Base-by-base conservation (phyloP, 345 rosid genomes). In the Angophora floribunda region DNA sequence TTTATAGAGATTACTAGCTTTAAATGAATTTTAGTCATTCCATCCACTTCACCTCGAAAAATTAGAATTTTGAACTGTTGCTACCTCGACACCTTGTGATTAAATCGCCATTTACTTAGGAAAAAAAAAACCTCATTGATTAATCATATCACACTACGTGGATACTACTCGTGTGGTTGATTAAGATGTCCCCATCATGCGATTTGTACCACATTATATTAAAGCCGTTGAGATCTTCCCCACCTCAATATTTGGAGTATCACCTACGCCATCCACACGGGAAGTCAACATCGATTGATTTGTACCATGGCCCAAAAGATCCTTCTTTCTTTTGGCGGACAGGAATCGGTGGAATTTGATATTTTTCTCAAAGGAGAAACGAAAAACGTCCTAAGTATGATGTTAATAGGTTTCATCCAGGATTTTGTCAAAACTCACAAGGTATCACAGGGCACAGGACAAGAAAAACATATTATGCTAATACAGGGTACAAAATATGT, bases 381-480 rank as follows among this genome's bases (percentile, higher is more conserved):
- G 15, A 32, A 16, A 45, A 36, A 36, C 41, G 41, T 36, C 41
- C 41, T 36, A 36, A 36, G 41, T 36, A 36, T 4, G 41, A 36
- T 4, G 41, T 36, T 36, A 36, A 36, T 36, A 36, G 41, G 2
- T 36, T 36, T 36, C 41, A 36, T 36, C 41, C 41, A 36, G 41
- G 41, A 36, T 36, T 36, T 36, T 4, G 41, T 2, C 41, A 36
- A 36, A n/a, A n/a, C n/a, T n/a, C n/a, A n/a, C n/a, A n/a, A n/a
- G n/a, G n/a, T n/a, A n/a, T n/a, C n/a, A n/a, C n/a, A n/a, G n/a
- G n/a, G n/a, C n/a, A n/a, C n/a, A 55, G 28, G 22, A 1, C 28
- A 55, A 55, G 4, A 55, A 53, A 55, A 22, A 8, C 0, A 1
- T 8, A 55, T 26, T 3, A 1, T 22, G 0, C 12, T 0, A 26